A percentile compares a stretch with the other conserved stretches of the same genome.
Evolutionary conservation across 2,329 filamentous ascomycete genomes (phyloP).

Genomic region (Thermomyces lanuginosus): DNA sequence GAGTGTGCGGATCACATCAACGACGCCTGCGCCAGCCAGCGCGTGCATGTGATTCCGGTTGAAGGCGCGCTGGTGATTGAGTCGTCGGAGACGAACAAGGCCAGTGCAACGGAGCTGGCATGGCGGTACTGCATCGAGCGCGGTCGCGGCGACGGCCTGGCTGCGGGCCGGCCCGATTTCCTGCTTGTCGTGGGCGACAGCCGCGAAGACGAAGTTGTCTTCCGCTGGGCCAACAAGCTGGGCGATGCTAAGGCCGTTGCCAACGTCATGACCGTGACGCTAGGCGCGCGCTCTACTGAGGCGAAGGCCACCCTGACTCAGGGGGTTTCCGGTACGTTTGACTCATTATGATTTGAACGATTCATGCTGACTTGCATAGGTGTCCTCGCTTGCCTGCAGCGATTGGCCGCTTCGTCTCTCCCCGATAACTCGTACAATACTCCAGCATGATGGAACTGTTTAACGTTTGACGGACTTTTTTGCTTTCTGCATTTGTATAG

Average conservation of each 20-base stretch:
- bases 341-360: conserved; percentile 2
- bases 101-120: conserved; percentile 60
- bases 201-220: conserved; percentile 83
- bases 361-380: conserved; percentile 19
- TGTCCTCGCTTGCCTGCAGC: conserved; percentile 38
- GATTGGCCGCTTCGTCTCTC: conserved; percentile 24
- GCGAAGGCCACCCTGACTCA: conserved; percentile 74
- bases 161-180: conserved; percentile 54
- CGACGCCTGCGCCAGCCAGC: conserved; percentile 69
- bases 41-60: conserved; percentile 66
- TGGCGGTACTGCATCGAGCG: conserved; percentile 48
- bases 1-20: conserved; percentile 94
- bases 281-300: conserved; percentile 77
- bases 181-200: conserved; percentile 80
- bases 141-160: conserved; percentile 24
- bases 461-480: too few species aligned
- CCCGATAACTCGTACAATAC: too few species aligned
- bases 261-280: conserved; percentile 67
- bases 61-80: conserved; percentile 73
- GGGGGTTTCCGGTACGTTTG: conserved; percentile 64
- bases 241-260: conserved; percentile 42
- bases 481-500: too few species aligned
- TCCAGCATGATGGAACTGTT: too few species aligned
- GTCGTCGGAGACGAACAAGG: conserved; percentile 73
- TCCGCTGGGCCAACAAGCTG: conserved; percentile 80